Evolutionary conservation across 1,284 basidiomycete genomes (phyloP).

Genomic region (Ceratorhiza oryzae-sativae): DNA sequence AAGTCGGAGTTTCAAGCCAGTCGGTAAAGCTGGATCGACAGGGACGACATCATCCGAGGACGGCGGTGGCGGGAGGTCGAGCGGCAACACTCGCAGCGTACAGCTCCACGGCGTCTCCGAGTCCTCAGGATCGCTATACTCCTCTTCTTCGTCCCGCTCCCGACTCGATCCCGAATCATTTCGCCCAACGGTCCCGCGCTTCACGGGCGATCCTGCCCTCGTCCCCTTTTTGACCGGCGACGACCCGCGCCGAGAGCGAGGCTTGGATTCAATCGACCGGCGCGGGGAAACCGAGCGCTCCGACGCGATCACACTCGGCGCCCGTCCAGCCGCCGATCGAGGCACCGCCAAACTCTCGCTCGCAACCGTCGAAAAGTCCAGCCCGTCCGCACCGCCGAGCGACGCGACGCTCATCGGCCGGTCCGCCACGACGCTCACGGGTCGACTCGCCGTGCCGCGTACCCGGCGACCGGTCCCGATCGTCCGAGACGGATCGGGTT

Average conservation of each 20-base stretch:
- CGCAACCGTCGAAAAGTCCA: conserved; percentile 9
- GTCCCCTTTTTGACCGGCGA: not conserved
- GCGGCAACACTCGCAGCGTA: conserved; percentile 60
- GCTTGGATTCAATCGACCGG: not conserved
- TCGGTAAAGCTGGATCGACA: not conserved
- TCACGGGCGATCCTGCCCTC: not conserved
- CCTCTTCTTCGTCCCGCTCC: conserved; percentile 50
- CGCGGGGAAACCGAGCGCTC: not conserved
- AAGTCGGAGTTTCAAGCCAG: conserved; percentile 60
- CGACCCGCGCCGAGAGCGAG: not conserved
- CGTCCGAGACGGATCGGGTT: conserved; percentile 4
- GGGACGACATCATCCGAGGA: not conserved
- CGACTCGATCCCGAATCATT: conserved; percentile 23
- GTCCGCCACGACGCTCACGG: not conserved
- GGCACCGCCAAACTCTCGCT: conserved; percentile 18
- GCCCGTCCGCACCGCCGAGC: not conserved
- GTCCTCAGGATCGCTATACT: conserved; percentile 91
- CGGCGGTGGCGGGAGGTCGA: not conserved
- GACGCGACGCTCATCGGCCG: conserved; percentile 22
- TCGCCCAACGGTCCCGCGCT: not conserved
- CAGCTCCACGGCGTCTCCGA: conserved; percentile 96
- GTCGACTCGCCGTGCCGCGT: conserved; percentile 1
- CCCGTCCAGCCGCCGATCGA: not conserved
- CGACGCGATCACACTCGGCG: conserved; percentile 6
- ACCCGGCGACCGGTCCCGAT: conserved; percentile 15